A percentile compares a stretch with the other conserved stretches of the same genome.
Evolutionary conservation across 108 stramenopile species (phyloP).

Genomic region (Cyclotella sp.): DNA sequence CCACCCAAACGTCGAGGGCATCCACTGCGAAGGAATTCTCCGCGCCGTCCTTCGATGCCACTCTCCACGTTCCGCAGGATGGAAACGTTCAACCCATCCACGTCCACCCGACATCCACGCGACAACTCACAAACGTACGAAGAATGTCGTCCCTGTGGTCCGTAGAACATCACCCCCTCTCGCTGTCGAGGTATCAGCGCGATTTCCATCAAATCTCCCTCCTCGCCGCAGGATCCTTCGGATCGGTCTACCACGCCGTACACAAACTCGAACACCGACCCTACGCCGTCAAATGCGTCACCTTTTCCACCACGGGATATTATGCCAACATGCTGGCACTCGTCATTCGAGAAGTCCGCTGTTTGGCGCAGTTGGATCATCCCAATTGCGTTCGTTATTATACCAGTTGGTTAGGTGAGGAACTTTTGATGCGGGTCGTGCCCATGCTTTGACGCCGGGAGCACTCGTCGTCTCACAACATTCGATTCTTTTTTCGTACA

Average conservation of each 20-base stretch:
- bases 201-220: slow-evolving; percentile 79
- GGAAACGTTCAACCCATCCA: not conserved
- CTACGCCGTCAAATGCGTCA: slow-evolving; percentile 85
- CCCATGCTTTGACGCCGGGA: not conserved
- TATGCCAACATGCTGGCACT: slow-evolving; percentile 66
- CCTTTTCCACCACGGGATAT: slow-evolving; percentile 81
- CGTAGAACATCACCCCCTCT: slow-evolving; percentile 80
- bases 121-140: slow-evolving; percentile 2
- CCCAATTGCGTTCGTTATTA: slow-evolving; percentile 93
- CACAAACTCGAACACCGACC: slow-evolving; percentile 81
- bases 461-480: too few relatives aligned
- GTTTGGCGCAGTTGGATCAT: slow-evolving; percentile 88
- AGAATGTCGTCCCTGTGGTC: slow-evolving; percentile 52
- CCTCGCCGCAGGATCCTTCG: slow-evolving; percentile 88
- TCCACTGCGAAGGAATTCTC: too few relatives aligned
- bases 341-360: slow-evolving; percentile 89
- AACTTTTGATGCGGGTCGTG: not conserved
- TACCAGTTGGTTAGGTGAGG: slow-evolving; percentile 77
- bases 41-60: too few relatives aligned
- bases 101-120: not conserved
- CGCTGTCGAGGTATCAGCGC: slow-evolving; percentile 80
- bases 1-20: not conserved
- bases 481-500: too few relatives aligned
- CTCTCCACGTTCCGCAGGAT: too few relatives aligned
- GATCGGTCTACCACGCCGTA: slow-evolving; percentile 85